phyloP scores from a whole-genome alignment of 2,329 filamentous ascomycete genomes.

The Geosmithia flava region DNA sequence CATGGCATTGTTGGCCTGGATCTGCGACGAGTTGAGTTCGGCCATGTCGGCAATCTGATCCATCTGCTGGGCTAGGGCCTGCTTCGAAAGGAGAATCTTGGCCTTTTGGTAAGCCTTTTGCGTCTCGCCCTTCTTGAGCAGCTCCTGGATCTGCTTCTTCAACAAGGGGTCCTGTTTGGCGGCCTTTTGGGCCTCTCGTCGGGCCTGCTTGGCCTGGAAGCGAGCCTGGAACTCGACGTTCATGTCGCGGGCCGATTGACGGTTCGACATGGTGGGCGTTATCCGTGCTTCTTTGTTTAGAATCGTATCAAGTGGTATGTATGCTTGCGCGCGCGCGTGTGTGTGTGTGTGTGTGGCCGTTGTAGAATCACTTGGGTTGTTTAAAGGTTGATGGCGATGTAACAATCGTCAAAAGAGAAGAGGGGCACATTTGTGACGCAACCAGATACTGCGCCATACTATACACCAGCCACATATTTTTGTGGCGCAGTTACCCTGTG shows the following conservation, averaged over 20 bases:
- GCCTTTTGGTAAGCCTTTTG: slow-evolving; percentile 51
- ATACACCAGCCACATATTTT: background rate
- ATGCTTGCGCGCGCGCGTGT: no score
- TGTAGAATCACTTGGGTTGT: background rate
- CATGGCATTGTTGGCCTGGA: slow-evolving; percentile 53
- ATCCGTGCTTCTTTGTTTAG: background rate
- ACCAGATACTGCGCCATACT: background rate
- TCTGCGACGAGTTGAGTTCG: slow-evolving; percentile 46
- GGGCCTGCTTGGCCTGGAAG: slow-evolving; percentile 51
- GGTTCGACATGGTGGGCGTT: slow-evolving; percentile 38
- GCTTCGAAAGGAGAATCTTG: slow-evolving; percentile 48
- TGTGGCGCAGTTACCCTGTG: background rate
- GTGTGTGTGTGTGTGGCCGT: background rate
- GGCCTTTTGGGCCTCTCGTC: slow-evolving; percentile 47
- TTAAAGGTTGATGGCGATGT: background rate
- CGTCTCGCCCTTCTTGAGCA: slow-evolving; percentile 51
- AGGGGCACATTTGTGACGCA: background rate
- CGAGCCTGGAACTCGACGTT: slow-evolving; percentile 51
- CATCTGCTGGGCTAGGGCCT: slow-evolving; percentile 50
- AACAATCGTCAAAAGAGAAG: background rate
- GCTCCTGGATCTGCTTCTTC: slow-evolving; percentile 51
- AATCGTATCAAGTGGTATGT: background rate
- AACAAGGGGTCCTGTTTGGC: slow-evolving; percentile 47
- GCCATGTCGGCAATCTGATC: slow-evolving; percentile 54
- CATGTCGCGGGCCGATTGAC: slow-evolving; percentile 47